phyloP scores from a whole-genome alignment of 2,329 filamentous ascomycete species.

The Aureobasidium subglaciale region DNA sequence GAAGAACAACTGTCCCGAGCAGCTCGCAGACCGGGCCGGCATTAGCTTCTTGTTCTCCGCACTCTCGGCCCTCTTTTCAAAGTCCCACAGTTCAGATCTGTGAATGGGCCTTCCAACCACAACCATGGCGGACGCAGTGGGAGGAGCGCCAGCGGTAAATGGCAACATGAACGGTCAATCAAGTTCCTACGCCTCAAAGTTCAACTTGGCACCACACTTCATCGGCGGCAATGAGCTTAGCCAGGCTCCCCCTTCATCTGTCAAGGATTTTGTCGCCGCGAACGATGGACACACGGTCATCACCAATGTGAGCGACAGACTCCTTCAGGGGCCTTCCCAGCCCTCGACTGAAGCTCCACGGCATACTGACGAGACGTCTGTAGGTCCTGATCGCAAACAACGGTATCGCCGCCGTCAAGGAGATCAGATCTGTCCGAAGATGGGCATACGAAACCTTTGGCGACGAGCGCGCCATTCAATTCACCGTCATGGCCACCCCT shows the following conservation, averaged over 20 bases:
- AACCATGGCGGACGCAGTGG: conserved; percentile 35
- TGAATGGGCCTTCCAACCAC: conserved; percentile 26
- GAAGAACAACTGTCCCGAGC: conserved; percentile 11
- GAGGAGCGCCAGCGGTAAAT: conserved; percentile 30
- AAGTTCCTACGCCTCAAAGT: conserved; percentile 69
- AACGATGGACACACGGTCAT: conserved; percentile 97
- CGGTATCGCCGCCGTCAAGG: conserved; percentile 98
- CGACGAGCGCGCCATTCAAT: conserved; percentile 96
- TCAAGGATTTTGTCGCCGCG: conserved; percentile 91
- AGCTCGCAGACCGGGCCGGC: conserved; percentile 14
- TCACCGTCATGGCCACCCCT: conserved; percentile 98
- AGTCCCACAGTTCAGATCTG: conserved; percentile 20
- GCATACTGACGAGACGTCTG: conserved; percentile 18
- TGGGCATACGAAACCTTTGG: conserved; percentile 99
- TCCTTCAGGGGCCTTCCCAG: not conserved
- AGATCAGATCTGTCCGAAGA: conserved; percentile 98
- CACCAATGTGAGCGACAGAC: conserved; percentile 66
- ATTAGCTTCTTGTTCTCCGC: conserved; percentile 16
- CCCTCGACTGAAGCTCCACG: conserved; percentile 18
- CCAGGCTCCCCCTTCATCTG: conserved; percentile 72
- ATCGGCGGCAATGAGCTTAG: conserved; percentile 88
- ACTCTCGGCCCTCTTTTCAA: conserved; percentile 22
- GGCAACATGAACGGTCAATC: conserved; percentile 44
- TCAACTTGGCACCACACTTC: conserved; percentile 84
- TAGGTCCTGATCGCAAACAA: conserved; percentile 99